Evolutionary conservation across 1,284 basidiomycete species (phyloP), one percentile per base, ranked within the genome.

Genomic region (Inonotus obliquus): DNA sequence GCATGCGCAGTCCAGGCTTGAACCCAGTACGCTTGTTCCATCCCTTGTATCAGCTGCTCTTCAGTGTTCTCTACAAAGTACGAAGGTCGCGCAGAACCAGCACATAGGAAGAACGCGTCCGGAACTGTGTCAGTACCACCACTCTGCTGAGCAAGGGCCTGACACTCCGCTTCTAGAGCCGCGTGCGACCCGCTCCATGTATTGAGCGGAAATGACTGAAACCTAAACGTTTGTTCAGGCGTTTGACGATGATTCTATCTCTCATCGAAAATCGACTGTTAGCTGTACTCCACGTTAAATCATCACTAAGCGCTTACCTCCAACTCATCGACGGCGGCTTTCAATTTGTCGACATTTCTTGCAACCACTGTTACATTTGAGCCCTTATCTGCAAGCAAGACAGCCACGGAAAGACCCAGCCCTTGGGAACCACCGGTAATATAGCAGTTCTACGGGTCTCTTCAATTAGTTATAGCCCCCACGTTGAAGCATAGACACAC

Each of bases 321-420:
- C 27, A 95, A 70, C 62, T 81, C 74, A 23, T 73, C 74, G 11
- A 89, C 66, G 0, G 91, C 91, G 17, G 72, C 74, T 56, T 81
- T 74, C 29, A 93, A 76, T 64, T 84, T 87, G 49, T 75, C 73
- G 65, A 84, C 76, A 66, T 87, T 82, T 27, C 92, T 79, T 47
- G 92, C 91, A 37, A 94, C 87, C 63, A 96, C 89, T 1, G 89
- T 89, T 2, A 96, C 87, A 70, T 92, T 78, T 1, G 92, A 91
- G 1, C 93, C 93, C 58, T 79, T 78, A 65, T 79, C 74, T n/a
- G 86, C 82, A 11, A 95, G 79, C 44, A 86, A 76, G 44, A 82
- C 77, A 0, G 92, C 89, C 0, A 94, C 76, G 0, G 85, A 80
- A 13, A 92, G 79, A 7, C 94, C 93, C 1, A 94, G 81, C 0